A percentile compares a stretch with the other conserved stretches of the same genome.
Evolutionary conservation across 169 alveolate genomes (phyloP).

Genomic region (Eimeria falciformis): DNA sequence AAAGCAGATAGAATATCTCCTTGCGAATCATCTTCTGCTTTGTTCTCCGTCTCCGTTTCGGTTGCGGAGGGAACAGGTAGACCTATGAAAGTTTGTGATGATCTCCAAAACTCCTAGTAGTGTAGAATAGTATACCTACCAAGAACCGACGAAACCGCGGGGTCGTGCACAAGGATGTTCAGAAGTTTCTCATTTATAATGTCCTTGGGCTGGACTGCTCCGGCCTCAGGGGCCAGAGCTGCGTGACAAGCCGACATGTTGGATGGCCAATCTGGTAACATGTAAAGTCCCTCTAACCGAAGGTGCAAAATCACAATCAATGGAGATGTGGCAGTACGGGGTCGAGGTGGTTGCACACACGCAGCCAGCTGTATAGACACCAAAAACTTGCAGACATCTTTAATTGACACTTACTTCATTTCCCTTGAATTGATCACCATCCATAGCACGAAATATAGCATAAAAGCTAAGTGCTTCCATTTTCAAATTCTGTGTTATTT

Average conservation of each 20-base stretch:
- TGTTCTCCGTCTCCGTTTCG: neutral
- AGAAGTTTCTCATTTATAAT: slow-evolving; percentile 35
- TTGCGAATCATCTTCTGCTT: slow-evolving; percentile 9
- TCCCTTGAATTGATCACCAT: too few relatives aligned
- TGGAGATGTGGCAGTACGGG: slow-evolving; percentile 35
- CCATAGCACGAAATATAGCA: too few relatives aligned
- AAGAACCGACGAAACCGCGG: slow-evolving; percentile 49
- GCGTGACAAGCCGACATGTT: slow-evolving; percentile 59
- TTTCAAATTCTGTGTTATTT: too few relatives aligned
- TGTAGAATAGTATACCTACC: neutral
- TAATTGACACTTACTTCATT: neutral
- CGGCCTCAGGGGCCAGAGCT: slow-evolving; percentile 71
- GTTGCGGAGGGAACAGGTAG: slow-evolving; percentile 14
- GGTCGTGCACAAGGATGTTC: slow-evolving; percentile 67
- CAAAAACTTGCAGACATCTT: neutral
- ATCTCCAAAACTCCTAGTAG: neutral
- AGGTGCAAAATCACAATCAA: slow-evolving; percentile 48
- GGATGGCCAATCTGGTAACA: neutral
- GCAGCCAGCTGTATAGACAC: slow-evolving; percentile 49
- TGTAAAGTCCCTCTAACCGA: slow-evolving; percentile 49
- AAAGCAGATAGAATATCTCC: slow-evolving; percentile 40
- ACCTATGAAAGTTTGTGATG: slow-evolving; percentile 5
- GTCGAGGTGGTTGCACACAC: neutral
- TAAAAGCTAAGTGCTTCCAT: too few relatives aligned
- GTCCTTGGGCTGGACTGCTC: slow-evolving; percentile 41